Conservation (phyloP, 179 eudicot genomes). For the Actinidia chinensis region DNA sequence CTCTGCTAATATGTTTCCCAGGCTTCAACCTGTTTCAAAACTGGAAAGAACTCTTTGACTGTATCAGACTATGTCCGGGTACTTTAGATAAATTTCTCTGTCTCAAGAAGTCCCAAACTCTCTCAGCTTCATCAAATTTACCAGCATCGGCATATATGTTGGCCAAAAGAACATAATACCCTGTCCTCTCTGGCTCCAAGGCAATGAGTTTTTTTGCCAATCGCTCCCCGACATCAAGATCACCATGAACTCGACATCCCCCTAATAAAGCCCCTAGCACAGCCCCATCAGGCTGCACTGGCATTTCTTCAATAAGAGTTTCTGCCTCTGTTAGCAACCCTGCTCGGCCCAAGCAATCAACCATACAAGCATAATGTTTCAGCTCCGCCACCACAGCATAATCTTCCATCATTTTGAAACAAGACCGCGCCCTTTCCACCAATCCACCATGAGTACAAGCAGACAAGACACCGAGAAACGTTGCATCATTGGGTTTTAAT, state of each 20-base stretch:
- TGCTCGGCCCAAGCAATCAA: slow-evolving; percentile 47
- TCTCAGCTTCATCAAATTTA: slow-evolving; percentile 49
- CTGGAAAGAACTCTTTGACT: slow-evolving; percentile 13
- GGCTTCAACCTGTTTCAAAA: background rate
- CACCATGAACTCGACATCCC: slow-evolving; percentile 49
- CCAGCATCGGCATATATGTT: slow-evolving; percentile 44
- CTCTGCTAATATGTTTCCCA: background rate
- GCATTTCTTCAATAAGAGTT: slow-evolving; percentile 47
- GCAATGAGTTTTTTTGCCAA: slow-evolving; percentile 44
- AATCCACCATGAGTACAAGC: slow-evolving; percentile 55
- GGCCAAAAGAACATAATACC: slow-evolving; percentile 47
- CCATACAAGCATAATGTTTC: slow-evolving; percentile 54
- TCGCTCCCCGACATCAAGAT: slow-evolving; percentile 49
- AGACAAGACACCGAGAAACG: slow-evolving; percentile 49
- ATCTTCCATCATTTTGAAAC: slow-evolving; percentile 35
- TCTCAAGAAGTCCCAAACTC: slow-evolving; percentile 33
- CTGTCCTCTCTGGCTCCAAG: slow-evolving; percentile 37
- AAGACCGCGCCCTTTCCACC: slow-evolving; percentile 42
- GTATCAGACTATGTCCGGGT: slow-evolving; percentile 48
- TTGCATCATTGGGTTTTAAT: slow-evolving; percentile 39
- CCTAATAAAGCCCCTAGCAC: slow-evolving; percentile 58
- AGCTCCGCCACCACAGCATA: slow-evolving; percentile 34
- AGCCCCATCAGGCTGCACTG: slow-evolving; percentile 47
- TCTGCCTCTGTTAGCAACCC: slow-evolving; percentile 50
- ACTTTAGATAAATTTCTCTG: slow-evolving; percentile 22